These are phyloP conservation scores for Trypanosoma mega DNA, from an alignment of 208 protist species.

Conservation along the genomic window DNA sequence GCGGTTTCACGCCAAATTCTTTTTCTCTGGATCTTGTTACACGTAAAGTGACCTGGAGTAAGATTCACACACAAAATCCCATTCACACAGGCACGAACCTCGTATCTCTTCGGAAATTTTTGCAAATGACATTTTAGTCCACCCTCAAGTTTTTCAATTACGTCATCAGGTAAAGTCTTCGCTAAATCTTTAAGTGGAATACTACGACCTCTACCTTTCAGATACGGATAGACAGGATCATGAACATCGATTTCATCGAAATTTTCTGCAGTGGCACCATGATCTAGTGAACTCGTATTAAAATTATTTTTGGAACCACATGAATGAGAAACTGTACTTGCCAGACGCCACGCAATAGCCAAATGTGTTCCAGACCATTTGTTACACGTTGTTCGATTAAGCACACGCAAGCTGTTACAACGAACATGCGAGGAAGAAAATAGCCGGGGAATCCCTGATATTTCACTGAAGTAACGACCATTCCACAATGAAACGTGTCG, in stretches of 20 bases:
- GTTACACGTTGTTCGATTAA: too few relatives aligned
- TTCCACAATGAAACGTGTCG: too few relatives aligned
- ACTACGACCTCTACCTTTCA: neutral
- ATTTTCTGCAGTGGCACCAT: neutral
- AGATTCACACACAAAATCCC: slow-evolving; percentile 19
- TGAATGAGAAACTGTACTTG: too few relatives aligned
- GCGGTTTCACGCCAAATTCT: neutral
- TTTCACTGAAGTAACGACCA: too few relatives aligned
- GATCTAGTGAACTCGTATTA: too few relatives aligned
- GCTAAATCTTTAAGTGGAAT: slow-evolving; percentile 21
- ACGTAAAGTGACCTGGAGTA: neutral
- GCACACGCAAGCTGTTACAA: too few relatives aligned
- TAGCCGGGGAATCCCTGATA: too few relatives aligned
- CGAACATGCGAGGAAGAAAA: too few relatives aligned
- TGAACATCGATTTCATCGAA: neutral
- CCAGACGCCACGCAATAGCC: too few relatives aligned
- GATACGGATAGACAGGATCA: slow-evolving; percentile 22
- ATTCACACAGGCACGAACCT: slow-evolving; percentile 6
- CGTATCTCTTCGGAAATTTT: slow-evolving; percentile 25
- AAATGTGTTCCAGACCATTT: too few relatives aligned
- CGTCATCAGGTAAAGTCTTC: slow-evolving; percentile 27
- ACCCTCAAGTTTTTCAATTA: slow-evolving; percentile 23
- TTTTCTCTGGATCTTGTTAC: neutral
- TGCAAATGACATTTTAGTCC: slow-evolving; percentile 27
- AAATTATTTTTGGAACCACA: too few relatives aligned